These are phyloP conservation scores for Marchantia paleacea DNA, from an alignment of 225 moss, liverwort and hornwort genomes.

Conservation along the genomic window DNA sequence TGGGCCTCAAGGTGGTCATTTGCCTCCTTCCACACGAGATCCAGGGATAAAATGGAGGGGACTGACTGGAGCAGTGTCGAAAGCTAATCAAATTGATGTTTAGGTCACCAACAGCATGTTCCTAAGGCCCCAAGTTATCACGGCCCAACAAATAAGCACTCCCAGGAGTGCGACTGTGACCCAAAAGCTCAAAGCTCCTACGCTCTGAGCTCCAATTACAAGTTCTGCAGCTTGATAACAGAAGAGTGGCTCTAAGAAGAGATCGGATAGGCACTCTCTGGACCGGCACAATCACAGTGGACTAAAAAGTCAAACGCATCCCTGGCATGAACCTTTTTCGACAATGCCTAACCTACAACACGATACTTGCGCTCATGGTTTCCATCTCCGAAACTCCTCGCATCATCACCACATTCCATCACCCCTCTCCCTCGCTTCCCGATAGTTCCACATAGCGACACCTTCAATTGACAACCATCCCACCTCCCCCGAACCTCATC, in stretches of 20 bases:
- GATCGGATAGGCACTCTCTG: neutral
- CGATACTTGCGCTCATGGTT: neutral
- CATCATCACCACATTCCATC: neutral
- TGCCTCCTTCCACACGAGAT: neutral
- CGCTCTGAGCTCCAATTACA: constrained; percentile 2
- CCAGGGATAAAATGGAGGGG: neutral
- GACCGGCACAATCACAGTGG: neutral
- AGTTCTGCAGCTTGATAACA: neutral
- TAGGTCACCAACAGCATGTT: neutral
- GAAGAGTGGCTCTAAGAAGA: neutral
- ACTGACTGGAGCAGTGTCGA: neutral
- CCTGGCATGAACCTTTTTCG: neutral
- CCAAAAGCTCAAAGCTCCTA: neutral
- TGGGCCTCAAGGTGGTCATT: neutral
- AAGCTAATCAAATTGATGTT: neutral
- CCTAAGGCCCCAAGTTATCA: neutral
- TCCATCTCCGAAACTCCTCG: neutral
- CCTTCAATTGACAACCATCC: constrained; percentile 5
- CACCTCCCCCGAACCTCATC: neutral
- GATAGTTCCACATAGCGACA: neutral
- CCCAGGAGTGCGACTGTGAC: neutral
- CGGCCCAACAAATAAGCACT: neutral
- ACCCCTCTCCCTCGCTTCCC: neutral
- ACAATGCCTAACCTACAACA: neutral
- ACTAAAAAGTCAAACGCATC: neutral